Percentiles rank a stretch among this genome's conserved stretches.
These are phyloP conservation scores for Trichoderma erinaceum DNA, from an alignment of 495 filamentous ascomycete species.

Conservation along the genomic window DNA sequence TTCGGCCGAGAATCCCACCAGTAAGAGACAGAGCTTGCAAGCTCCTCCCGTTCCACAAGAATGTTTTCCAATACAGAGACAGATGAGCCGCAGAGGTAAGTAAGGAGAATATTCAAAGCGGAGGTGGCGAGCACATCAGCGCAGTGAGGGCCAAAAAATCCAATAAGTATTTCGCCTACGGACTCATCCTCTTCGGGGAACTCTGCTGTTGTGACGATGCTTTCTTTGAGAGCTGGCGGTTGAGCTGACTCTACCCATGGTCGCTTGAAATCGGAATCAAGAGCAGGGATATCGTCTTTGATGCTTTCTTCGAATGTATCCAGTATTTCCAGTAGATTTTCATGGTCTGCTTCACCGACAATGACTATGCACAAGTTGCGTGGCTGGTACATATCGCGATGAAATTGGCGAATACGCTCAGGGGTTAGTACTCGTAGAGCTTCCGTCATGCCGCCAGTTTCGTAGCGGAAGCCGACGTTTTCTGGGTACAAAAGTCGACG, in stretches of 20 bases:
- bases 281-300: conserved; percentile 67
- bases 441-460: conserved; percentile 96
- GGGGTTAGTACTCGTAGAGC: conserved; percentile 76
- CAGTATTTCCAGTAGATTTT: conserved; percentile 68
- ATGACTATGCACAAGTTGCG: conserved; percentile 89
- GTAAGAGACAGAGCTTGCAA: conserved; percentile 76
- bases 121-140: conserved; percentile 55
- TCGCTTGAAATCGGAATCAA: conserved; percentile 67
- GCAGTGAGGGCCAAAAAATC: conserved; percentile 77
- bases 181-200: conserved; percentile 98
- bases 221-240: conserved; percentile 61
- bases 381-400: conserved; percentile 96
- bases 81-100: conserved; percentile 86
- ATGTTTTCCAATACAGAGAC: conserved; percentile 86
- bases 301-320: conserved; percentile 87
- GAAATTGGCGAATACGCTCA: conserved; percentile 85
- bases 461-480: conserved; percentile 86
- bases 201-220: conserved; percentile 67
- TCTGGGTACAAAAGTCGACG: conserved; percentile 79
- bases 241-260: conserved; percentile 87
- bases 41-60: conserved; percentile 87
- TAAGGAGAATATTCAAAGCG: conserved; percentile 68
- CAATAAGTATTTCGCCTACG: conserved; percentile 75
- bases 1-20: conserved; percentile 71
- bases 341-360: conserved; percentile 82